These are phyloP conservation scores for Haematococcus lacustris DNA, from an alignment of 139 green algal species.

Conservation along the genomic window DNA sequence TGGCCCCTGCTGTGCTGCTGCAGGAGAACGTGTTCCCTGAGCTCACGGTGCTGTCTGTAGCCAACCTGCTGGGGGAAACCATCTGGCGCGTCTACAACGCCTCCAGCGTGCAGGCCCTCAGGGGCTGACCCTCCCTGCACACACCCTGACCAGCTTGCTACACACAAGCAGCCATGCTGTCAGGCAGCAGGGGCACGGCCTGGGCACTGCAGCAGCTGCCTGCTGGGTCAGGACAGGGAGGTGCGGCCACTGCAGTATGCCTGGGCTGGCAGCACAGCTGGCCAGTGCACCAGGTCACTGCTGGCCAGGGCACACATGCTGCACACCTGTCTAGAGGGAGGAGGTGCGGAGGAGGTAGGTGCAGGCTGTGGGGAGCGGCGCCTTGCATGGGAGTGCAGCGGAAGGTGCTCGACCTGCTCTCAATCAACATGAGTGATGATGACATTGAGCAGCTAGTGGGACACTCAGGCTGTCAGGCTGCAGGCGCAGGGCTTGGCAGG, in stretches of 20 bases:
- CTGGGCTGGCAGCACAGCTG: neutral
- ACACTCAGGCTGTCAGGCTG: no score
- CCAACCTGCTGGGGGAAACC: conserved; percentile 95
- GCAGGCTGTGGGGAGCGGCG: no score
- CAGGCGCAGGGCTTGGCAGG: no score
- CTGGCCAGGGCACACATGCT: neutral
- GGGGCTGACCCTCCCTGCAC: conserved; percentile 25
- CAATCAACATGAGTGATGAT: no score
- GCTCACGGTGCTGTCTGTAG: conserved; percentile 92
- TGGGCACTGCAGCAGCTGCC: no score
- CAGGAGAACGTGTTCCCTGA: conserved; percentile 82
- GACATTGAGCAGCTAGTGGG: no score
- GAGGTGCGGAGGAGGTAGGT: no score
- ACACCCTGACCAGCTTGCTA: neutral
- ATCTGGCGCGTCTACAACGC: conserved; percentile 98
- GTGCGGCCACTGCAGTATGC: neutral
- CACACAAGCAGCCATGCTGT: neutral
- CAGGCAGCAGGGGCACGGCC: no score
- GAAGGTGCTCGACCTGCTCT: no score
- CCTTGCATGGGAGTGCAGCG: no score
- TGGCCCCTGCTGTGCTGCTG: neutral
- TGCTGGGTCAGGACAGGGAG: no score
- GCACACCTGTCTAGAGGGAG: no score
- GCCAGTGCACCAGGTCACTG: neutral
- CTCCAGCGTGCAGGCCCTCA: conserved; percentile 62